A percentile compares a stretch with the other conserved stretches of the same genome.
Conservation (phyloP, 2,329 filamentous ascomycete genomes). For the Clonostachys rosea region DNA sequence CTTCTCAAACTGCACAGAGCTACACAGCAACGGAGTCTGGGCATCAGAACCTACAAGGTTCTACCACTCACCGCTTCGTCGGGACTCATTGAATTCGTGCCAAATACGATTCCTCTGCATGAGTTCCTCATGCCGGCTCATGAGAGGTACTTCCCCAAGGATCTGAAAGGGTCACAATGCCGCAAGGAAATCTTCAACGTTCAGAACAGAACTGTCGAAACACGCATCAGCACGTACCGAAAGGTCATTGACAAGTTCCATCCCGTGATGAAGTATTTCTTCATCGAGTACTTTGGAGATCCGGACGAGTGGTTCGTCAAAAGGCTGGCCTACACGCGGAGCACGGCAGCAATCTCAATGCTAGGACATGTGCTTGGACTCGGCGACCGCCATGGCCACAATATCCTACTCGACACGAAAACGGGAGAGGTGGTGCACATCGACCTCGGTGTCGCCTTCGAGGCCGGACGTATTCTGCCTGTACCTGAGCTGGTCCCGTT, state of each 20-base stretch:
- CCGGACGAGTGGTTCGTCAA: conserved; percentile 95
- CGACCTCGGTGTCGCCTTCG: conserved; percentile 93
- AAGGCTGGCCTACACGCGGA: conserved; percentile 85
- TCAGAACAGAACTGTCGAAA: conserved; percentile 64
- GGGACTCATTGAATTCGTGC: conserved; percentile 95
- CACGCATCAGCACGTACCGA: conserved; percentile 70
- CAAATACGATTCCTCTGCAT: conserved; percentile 86
- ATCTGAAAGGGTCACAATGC: conserved; percentile 71
- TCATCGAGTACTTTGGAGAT: conserved; percentile 89
- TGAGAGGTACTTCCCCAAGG: conserved; percentile 77
- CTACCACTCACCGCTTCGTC: conserved; percentile 79
- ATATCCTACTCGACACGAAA: conserved; percentile 86
- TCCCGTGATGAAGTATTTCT: conserved; percentile 94
- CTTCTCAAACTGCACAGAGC: conserved; percentile 80
- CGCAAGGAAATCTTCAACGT: conserved; percentile 75
- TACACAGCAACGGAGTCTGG: conserved; percentile 82
- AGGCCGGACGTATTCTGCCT: conserved; percentile 90
- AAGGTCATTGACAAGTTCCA: conserved; percentile 78
- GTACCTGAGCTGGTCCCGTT: conserved; percentile 96
- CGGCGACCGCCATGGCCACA: conserved; percentile 92
- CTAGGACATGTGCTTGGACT: conserved; percentile 89
- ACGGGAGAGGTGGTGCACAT: conserved; percentile 96
- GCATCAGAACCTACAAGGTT: conserved; percentile 96
- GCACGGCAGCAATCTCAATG: conserved; percentile 92
- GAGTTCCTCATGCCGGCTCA: conserved; percentile 92